phyloP scores from a whole-genome alignment of 1,284 basidiomycete species.

The Meripilus lineatus region DNA sequence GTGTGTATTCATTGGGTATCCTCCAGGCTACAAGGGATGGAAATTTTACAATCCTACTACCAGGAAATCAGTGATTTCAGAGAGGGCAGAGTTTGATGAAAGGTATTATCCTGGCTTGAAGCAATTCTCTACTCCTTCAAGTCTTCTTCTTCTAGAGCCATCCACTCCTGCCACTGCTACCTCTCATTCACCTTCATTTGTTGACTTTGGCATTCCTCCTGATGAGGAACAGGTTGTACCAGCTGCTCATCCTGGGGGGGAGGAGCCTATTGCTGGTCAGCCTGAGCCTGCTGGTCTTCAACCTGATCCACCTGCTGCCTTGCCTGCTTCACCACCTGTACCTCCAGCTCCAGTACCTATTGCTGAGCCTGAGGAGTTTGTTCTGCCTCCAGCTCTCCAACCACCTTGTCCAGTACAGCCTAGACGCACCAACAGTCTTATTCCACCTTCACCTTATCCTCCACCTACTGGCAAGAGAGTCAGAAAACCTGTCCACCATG shows the following conservation, averaged over 20 bases:
- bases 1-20: conserved; percentile 34
- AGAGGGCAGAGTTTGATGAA: conserved; percentile 27
- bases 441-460: background rate
- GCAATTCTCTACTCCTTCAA: conserved; percentile 38
- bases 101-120: conserved; percentile 13
- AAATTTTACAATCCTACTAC: conserved; percentile 20
- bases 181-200: background rate
- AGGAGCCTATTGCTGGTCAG: background rate
- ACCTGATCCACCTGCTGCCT: no score
- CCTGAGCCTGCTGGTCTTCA: background rate
- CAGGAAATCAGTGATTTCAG: conserved; percentile 18
- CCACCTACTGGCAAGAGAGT: no score
- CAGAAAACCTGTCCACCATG: no score
- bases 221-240: background rate
- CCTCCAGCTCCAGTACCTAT: conserved; percentile 2
- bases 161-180: background rate
- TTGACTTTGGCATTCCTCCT: background rate
- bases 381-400: background rate
- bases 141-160: background rate
- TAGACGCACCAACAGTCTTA: background rate
- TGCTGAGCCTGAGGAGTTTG: conserved; percentile 8
- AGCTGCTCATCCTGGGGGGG: conserved; percentile 7
- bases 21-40: conserved; percentile 25
- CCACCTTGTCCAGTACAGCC: background rate
- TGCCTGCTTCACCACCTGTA: conserved; percentile 2